Conservation (phyloP, 345 rosid genomes). For the Excoecaria cochinchinensis region DNA sequence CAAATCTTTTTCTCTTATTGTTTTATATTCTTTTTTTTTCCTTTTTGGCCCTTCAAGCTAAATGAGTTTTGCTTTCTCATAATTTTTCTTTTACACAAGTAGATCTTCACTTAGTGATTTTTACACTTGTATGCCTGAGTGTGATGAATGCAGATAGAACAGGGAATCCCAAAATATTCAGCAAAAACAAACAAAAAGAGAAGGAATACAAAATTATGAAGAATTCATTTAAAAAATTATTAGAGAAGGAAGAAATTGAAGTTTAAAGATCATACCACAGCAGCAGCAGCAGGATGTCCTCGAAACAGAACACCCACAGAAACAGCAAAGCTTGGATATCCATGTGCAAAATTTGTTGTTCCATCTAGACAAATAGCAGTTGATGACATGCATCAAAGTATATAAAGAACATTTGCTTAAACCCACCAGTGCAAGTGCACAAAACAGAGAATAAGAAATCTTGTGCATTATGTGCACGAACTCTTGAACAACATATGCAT, state of each 20-base stretch:
- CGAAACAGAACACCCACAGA: conserved; percentile 85
- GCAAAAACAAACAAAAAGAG: too few relatives aligned
- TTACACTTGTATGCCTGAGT: not conserved
- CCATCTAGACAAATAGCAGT: conserved; percentile 57
- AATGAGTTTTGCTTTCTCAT: not conserved
- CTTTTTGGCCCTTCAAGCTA: not conserved
- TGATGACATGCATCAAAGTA: not conserved
- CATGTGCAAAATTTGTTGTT: conserved; percentile 93
- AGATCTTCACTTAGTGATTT: too few relatives aligned
- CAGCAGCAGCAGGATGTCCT: conserved; percentile 84
- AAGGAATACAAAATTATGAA: not conserved
- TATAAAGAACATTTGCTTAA: not conserved
- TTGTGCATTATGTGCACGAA: not conserved
- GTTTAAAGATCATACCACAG: conserved; percentile 60
- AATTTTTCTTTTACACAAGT: not conserved
- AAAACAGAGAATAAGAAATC: not conserved
- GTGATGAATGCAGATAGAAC: not conserved
- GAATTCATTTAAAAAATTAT: too few relatives aligned
- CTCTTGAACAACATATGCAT: not conserved
- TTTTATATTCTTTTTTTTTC: not conserved
- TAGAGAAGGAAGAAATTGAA: not conserved
- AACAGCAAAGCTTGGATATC: conserved; percentile 97
- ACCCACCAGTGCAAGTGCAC: not conserved
- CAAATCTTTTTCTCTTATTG: not conserved
- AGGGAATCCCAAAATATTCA: not conserved